Percentiles rank a stretch among this genome's conserved stretches.
Conservation (phyloP, 2,329 filamentous ascomycete genomes). For the Onygena corvina region DNA sequence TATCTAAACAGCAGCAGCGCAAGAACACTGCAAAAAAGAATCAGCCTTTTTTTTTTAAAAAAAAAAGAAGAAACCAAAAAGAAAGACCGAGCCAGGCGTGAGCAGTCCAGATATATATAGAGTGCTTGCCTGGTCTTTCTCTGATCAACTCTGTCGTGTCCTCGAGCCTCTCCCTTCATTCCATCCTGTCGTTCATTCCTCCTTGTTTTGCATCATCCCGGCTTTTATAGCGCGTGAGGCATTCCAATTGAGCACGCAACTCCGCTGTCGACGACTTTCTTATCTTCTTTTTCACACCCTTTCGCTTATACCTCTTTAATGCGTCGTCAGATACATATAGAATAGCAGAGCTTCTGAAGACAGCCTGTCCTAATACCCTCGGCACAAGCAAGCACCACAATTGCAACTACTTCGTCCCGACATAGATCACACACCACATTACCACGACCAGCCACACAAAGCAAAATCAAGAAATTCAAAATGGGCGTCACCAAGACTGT, state of each 20-base stretch:
- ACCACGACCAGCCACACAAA: background rate
- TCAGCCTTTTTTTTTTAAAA: no score
- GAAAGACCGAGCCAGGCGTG: slow-evolving; percentile 3
- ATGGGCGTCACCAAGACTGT: slow-evolving; percentile 66
- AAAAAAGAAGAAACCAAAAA: slow-evolving; percentile 1
- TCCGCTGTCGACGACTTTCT: background rate
- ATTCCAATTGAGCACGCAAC: background rate
- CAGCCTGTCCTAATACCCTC: no score
- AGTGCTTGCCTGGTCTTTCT: slow-evolving; percentile 1
- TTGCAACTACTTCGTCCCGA: background rate
- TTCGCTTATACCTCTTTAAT: background rate
- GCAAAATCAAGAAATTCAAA: background rate
- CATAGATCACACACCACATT: background rate
- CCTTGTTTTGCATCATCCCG: background rate
- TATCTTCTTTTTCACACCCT: background rate
- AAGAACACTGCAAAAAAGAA: background rate
- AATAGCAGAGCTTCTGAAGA: no score
- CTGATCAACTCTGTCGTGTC: background rate
- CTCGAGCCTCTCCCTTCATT: background rate
- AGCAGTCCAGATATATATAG: slow-evolving; percentile 1
- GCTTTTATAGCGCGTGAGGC: background rate
- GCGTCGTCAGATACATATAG: no score
- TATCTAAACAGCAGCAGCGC: background rate
- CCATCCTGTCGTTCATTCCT: background rate
- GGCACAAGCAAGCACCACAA: no score